A percentile compares a stretch with the other conserved stretches of the same genome.
Conservation (phyloP, 2,329 filamentous ascomycete genomes). For the Beauveria caledonica region DNA sequence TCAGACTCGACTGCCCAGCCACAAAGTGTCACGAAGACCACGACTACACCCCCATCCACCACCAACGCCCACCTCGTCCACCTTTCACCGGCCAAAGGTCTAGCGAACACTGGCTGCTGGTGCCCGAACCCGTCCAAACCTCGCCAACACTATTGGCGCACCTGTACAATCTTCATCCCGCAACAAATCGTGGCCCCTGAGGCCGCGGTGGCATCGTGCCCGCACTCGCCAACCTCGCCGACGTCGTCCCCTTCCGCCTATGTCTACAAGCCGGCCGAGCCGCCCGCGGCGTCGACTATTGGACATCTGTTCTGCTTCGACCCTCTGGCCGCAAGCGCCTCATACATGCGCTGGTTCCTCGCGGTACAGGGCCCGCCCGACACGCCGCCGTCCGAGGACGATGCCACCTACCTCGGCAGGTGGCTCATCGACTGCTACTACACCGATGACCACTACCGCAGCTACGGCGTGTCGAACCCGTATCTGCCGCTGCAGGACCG, state of each 20-base stretch:
- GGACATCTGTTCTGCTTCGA: slow-evolving; percentile 12
- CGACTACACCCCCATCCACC: not conserved
- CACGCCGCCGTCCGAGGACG: slow-evolving; percentile 4
- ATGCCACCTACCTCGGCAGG: slow-evolving; percentile 3
- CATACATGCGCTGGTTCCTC: slow-evolving; percentile 11
- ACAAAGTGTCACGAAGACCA: not conserved
- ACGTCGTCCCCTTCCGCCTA: not conserved
- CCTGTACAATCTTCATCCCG: slow-evolving; percentile 4
- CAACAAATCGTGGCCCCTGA: not conserved
- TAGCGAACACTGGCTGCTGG: slow-evolving; percentile 11
- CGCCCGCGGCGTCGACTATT: not conserved
- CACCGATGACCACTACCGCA: slow-evolving; percentile 6
- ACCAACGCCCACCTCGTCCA: slow-evolving; percentile 4
- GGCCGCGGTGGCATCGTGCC: not conserved
- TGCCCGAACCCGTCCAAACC: slow-evolving; percentile 2
- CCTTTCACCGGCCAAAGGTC: not conserved
- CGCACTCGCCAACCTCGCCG: not conserved
- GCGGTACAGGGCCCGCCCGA: slow-evolving; percentile 7
- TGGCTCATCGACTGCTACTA: slow-evolving; percentile 11
- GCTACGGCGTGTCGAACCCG: not conserved
- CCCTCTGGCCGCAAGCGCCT: slow-evolving; percentile 1
- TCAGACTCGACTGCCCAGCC: not conserved
- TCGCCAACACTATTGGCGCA: slow-evolving; percentile 8
- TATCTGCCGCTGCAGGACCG: not conserved
- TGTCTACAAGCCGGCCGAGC: not conserved